Evolutionary conservation across 768 basidiomycete species (phyloP), one percentile per base, ranked within the genome.

Genomic region (Rhizopogon vesiculosus): DNA sequence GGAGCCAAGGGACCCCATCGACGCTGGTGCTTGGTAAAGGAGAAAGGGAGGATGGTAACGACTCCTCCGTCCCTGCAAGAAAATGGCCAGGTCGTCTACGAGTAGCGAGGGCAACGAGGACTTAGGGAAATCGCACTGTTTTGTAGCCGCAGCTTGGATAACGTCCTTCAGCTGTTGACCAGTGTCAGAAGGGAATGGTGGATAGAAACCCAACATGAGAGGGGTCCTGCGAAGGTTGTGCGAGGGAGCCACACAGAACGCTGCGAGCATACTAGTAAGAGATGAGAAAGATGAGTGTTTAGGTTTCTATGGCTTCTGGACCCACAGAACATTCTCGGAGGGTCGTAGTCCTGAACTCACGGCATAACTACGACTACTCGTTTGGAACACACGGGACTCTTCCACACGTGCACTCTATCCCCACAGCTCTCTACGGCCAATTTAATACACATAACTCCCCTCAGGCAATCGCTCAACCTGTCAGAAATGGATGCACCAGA

Each of bases 401-500:
- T 29, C 12, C 5, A 50, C 12, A 22, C 31, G 43, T 16, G 58
- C 62, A 55, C 56, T 39, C 42, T 42, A 59, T 46, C 18, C 19
- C 56, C 60, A 54, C 58, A n/a, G 19, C 29, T 25, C 46, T 29
- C 22, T 15, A 3, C 22, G 8, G 18, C 2, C 13, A 33, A 12
- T 1, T 33, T 33, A 10, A 33, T 9, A 35, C 15, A 48, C 18
- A 22, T 49, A 22, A 25, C 35, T 10, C 12, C 5, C 35, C 12
- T 12, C 3, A 0, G 4, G 5, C 12, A 38, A 16, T 29, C 22
- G 71, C 81, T 44, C 57, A 89, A 87, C 86, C 78, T 65, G 89
- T 89, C 56, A 91, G 62, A 61, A 91, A 91, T 1, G 89, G 89
- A 59, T 78, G 80, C 2, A 89, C 89, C 31, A 91, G 70, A 69